These are phyloP conservation scores for Apiospora pterosperma DNA, from an alignment of 2,329 filamentous ascomycete species.

Conservation along the genomic window DNA sequence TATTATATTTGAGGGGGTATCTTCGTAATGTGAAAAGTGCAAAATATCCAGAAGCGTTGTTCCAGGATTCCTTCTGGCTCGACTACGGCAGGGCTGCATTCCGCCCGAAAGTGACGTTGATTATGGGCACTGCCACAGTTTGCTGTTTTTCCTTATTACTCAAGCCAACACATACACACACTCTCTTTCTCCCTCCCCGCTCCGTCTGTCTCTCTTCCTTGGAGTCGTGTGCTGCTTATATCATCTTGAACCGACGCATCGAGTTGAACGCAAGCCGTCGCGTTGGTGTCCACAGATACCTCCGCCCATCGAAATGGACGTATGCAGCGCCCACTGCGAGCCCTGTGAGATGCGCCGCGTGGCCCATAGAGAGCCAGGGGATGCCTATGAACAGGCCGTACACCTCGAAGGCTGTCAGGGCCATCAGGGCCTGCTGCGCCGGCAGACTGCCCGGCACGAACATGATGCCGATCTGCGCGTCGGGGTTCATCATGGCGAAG, in stretches of 20 bases:
- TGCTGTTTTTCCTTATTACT: no score
- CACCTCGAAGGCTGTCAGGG: constrained; percentile 17
- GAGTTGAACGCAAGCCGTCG: constrained; percentile 17
- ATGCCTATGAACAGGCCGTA: constrained; percentile 20
- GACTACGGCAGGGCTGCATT: background rate
- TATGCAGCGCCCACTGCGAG: constrained; percentile 20
- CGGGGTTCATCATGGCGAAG: constrained; percentile 14
- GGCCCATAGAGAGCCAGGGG: constrained; percentile 11
- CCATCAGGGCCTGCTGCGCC: constrained; percentile 10
- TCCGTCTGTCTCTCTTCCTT: background rate
- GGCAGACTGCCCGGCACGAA: constrained; percentile 16
- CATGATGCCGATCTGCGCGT: constrained; percentile 16
- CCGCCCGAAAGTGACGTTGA: no score
- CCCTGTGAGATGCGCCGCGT: constrained; percentile 21
- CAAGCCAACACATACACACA: no score
- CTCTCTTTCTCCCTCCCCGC: no score
- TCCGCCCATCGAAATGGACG: constrained; percentile 16
- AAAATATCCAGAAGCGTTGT: background rate
- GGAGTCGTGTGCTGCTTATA: constrained; percentile 11
- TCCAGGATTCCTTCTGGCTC: background rate
- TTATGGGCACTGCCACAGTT: background rate
- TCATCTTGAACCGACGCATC: constrained; percentile 18
- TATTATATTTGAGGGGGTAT: background rate
- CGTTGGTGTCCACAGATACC: constrained; percentile 19
- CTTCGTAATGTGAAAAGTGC: background rate